These are phyloP conservation scores for Entophlyctis helioformis DNA, from an alignment of 192 early-diverging fungal species.

Conservation along the genomic window DNA sequence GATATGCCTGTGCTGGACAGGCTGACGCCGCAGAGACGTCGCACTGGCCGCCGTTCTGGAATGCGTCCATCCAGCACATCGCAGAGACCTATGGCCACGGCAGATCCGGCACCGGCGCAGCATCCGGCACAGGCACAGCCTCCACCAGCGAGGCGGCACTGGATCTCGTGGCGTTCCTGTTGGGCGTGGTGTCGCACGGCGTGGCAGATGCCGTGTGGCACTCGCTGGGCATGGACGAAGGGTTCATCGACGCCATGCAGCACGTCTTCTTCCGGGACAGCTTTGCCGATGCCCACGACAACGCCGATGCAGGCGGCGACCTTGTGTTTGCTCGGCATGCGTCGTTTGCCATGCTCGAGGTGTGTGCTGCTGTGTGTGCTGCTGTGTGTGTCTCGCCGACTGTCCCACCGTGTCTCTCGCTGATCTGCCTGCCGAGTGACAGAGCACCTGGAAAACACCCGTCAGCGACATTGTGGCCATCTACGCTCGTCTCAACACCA, in stretches of 20 bases:
- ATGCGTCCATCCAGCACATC: slow-evolving; percentile 39
- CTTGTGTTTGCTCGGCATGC: slow-evolving; percentile 44
- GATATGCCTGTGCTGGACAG: slow-evolving; percentile 36
- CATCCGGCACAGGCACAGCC: too few relatives aligned
- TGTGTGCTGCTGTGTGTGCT: slow-evolving; percentile 1
- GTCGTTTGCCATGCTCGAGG: neutral
- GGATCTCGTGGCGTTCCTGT: too few relatives aligned
- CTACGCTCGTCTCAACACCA: slow-evolving; percentile 33
- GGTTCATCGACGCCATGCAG: slow-evolving; percentile 47
- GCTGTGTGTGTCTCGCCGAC: neutral
- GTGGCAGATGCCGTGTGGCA: slow-evolving; percentile 63
- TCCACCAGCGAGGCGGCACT: too few relatives aligned
- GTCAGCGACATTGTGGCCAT: slow-evolving; percentile 51
- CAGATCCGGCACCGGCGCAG: too few relatives aligned
- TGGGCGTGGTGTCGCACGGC: slow-evolving; percentile 52
- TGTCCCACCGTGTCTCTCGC: too few relatives aligned
- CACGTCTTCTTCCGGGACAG: slow-evolving; percentile 33
- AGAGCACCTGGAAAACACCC: slow-evolving; percentile 45
- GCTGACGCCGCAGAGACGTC: slow-evolving; percentile 36
- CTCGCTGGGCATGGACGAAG: slow-evolving; percentile 32
- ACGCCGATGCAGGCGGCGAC: slow-evolving; percentile 56
- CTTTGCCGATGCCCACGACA: slow-evolving; percentile 32
- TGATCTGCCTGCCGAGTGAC: neutral
- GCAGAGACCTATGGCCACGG: slow-evolving; percentile 44
- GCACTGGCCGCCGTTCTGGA: slow-evolving; percentile 61